Percentiles rank a stretch among this genome's conserved stretches.
Conservation (phyloP, 495 filamentous ascomycete species). For the Astrothelium subdiscretum region DNA sequence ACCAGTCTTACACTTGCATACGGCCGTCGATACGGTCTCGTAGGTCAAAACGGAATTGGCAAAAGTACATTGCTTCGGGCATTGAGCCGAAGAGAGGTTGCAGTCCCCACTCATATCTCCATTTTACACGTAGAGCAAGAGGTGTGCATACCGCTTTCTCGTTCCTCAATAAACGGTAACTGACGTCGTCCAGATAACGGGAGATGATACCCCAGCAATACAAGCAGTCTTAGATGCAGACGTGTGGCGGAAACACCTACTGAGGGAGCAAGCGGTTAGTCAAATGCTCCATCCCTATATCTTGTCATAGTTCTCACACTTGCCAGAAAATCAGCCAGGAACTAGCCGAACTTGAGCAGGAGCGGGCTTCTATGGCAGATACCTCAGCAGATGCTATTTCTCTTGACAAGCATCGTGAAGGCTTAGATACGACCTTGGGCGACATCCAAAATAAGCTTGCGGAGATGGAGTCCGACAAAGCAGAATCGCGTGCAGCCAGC, state of each 20-base stretch:
- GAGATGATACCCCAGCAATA: slow-evolving; percentile 89
- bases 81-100: slow-evolving; percentile 82
- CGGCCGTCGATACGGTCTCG: slow-evolving; percentile 89
- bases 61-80: slow-evolving; percentile 92
- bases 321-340: slow-evolving; percentile 69
- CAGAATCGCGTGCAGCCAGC: slow-evolving; percentile 85
- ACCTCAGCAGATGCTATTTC: slow-evolving; percentile 74
- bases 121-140: slow-evolving; percentile 99
- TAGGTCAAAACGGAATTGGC: slow-evolving; percentile 98
- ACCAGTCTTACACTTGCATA: slow-evolving; percentile 83
- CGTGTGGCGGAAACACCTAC: slow-evolving; percentile 94
- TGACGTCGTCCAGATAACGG: slow-evolving; percentile 53
- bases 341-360: slow-evolving; percentile 66
- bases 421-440: slow-evolving; percentile 72
- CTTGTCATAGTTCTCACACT: slow-evolving; percentile 13
- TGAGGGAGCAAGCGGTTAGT: slow-evolving; percentile 76
- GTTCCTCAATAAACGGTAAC: not conserved
- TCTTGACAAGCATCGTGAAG: slow-evolving; percentile 78
- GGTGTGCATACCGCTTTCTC: slow-evolving; percentile 34
- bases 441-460: slow-evolving; percentile 88
- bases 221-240: slow-evolving; percentile 97
- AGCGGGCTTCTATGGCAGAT: slow-evolving; percentile 69
- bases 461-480: slow-evolving; percentile 99
- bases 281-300: not conserved
- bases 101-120: slow-evolving; percentile 92